phyloP scores from a whole-genome alignment of 176 grass and related monocot species.

The Cymbopogon citratus region DNA sequence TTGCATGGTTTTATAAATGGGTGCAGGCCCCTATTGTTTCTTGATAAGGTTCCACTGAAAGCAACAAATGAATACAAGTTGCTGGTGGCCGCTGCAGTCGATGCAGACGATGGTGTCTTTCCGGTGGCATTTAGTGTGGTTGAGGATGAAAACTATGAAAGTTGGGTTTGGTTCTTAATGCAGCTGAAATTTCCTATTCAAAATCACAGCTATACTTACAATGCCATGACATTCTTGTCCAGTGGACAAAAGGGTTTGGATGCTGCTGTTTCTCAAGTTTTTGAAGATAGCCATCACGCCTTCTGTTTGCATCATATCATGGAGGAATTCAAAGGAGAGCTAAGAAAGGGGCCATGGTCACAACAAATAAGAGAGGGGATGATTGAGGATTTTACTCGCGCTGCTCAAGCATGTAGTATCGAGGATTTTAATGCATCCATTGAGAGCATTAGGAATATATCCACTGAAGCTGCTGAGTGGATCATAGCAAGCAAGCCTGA shows the following conservation, averaged over 20 bases:
- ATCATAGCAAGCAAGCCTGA: slow-evolving; percentile 87
- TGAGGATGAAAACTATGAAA: slow-evolving; percentile 89
- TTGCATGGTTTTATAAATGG: slow-evolving; percentile 82
- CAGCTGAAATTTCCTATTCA: slow-evolving; percentile 84
- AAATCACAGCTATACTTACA: slow-evolving; percentile 38
- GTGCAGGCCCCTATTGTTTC: slow-evolving; percentile 85
- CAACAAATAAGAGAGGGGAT: slow-evolving; percentile 78
- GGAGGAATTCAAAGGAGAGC: slow-evolving; percentile 84
- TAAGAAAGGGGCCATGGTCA: slow-evolving; percentile 76
- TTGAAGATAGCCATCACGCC: slow-evolving; percentile 69
- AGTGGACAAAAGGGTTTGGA: slow-evolving; percentile 83
- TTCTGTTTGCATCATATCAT: slow-evolving; percentile 91
- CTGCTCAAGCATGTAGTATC: slow-evolving; percentile 69
- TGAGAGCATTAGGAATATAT: slow-evolving; percentile 85
- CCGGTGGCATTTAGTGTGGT: slow-evolving; percentile 91
- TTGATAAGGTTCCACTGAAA: slow-evolving; percentile 92
- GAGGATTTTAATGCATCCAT: slow-evolving; percentile 92
- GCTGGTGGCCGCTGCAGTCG: slow-evolving; percentile 75
- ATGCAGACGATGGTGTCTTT: slow-evolving; percentile 83
- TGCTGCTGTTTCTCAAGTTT: slow-evolving; percentile 77
- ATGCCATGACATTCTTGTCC: slow-evolving; percentile 75
- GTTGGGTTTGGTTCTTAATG: slow-evolving; percentile 91
- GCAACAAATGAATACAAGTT: slow-evolving; percentile 86
- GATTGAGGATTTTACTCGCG: slow-evolving; percentile 88
- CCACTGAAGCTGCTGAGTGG: slow-evolving; percentile 84